phyloP scores from a whole-genome alignment of 2,329 filamentous ascomycete genomes.

The Exophiala sideris region DNA sequence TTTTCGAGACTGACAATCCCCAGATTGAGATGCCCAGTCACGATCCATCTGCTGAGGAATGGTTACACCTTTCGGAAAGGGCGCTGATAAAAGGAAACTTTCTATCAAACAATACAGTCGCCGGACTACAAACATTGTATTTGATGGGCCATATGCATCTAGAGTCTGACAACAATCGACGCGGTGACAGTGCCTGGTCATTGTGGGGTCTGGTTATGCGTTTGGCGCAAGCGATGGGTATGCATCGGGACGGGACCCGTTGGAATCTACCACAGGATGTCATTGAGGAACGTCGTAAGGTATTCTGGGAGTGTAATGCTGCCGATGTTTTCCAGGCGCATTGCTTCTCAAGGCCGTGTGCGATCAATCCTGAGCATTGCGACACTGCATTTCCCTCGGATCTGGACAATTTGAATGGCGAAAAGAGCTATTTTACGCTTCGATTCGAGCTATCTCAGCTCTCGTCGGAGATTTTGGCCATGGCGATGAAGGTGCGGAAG shows the following conservation, averaged over 20 bases:
- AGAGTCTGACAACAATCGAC: constrained; percentile 7
- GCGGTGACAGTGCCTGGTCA: constrained; percentile 13
- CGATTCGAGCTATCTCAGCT: constrained; percentile 15
- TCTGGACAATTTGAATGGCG: constrained; percentile 3
- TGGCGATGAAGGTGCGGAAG: constrained; percentile 16
- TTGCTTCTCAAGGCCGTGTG: constrained; percentile 11
- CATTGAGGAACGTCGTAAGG: constrained; percentile 13
- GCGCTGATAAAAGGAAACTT: constrained; percentile 13
- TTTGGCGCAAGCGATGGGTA: constrained; percentile 14
- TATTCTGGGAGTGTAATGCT: constrained; percentile 17
- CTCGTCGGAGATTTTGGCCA: constrained; percentile 13
- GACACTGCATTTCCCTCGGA: constrained; percentile 13
- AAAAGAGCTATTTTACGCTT: constrained; percentile 12
- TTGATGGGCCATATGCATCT: constrained; percentile 11
- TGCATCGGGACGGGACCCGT: constrained; percentile 12
- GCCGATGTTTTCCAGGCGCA: constrained; percentile 14
- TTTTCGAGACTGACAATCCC: too few species aligned
- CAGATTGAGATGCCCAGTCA: constrained; percentile 11
- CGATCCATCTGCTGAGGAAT: constrained; percentile 10
- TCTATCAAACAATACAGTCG: constrained; percentile 12
- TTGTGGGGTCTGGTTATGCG: constrained; percentile 15
- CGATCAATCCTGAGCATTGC: constrained; percentile 16
- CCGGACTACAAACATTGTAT: constrained; percentile 12
- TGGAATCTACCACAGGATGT: constrained; percentile 13
- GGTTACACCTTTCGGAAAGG: constrained; percentile 10